Percentiles rank a stretch among this genome's conserved stretches.
These are phyloP conservation scores for Lippia alba DNA, from an alignment of 305 asterid genomes.

Conservation along the genomic window DNA sequence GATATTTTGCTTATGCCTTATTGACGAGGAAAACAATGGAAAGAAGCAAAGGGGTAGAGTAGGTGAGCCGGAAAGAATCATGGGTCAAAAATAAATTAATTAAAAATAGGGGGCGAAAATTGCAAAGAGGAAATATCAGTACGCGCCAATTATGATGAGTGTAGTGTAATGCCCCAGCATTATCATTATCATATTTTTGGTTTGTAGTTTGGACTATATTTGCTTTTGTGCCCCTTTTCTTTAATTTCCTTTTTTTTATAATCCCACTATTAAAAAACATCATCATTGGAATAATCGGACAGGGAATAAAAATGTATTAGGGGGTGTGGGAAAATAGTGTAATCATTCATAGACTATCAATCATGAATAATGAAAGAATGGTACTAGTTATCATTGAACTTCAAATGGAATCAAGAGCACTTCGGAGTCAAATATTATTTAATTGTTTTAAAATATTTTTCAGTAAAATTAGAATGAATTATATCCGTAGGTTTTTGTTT, in stretches of 20 bases:
- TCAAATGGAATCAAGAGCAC: constrained; percentile 14
- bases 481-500: too few relatives aligned
- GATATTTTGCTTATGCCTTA: background rate
- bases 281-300: constrained; percentile 29
- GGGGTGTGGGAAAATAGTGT: constrained; percentile 20
- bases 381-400: constrained; percentile 23
- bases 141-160: constrained; percentile 46
- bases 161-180: constrained; percentile 45
- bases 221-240: background rate
- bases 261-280: constrained; percentile 9
- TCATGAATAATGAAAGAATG: constrained; percentile 29
- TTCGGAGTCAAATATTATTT: too few relatives aligned
- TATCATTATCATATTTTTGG: constrained; percentile 33
- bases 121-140: constrained; percentile 25
- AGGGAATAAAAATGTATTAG: constrained; percentile 3
- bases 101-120: background rate
- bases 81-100: constrained; percentile 27
- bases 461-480: background rate
- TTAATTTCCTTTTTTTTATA: background rate
- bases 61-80: constrained; percentile 65
- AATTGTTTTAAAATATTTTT: too few relatives aligned
- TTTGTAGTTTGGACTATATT: constrained; percentile 16
- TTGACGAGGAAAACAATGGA: constrained; percentile 32
- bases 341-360: constrained; percentile 24
- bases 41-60: constrained; percentile 62